Percentiles rank a stretch among this genome's conserved stretches.
Conservation (phyloP, 768 basidiomycete species). For the Rhodotorula babjevae region DNA sequence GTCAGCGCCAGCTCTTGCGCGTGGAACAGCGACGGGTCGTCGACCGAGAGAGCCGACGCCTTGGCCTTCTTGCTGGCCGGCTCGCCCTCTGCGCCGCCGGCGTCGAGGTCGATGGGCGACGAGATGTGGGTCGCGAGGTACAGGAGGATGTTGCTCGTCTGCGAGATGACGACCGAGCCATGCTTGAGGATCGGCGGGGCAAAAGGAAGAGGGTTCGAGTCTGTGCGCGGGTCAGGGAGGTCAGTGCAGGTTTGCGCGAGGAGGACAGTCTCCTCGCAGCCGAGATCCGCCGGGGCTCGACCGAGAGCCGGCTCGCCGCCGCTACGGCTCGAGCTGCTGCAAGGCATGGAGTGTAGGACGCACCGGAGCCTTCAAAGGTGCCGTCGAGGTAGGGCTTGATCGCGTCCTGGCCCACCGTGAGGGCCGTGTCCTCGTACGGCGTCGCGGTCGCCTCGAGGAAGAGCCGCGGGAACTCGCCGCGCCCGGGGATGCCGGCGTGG, state of each 20-base stretch:
- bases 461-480: slow-evolving; percentile 33
- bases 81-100: not conserved
- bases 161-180: slow-evolving; percentile 31
- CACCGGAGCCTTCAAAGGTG: slow-evolving; percentile 10
- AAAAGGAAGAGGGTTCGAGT: slow-evolving; percentile 45
- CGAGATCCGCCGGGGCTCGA: no score
- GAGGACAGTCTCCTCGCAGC: no score
- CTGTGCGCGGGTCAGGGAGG: not conserved
- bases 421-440: slow-evolving; percentile 16
- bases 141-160: slow-evolving; percentile 42
- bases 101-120: slow-evolving; percentile 17
- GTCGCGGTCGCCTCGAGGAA: slow-evolving; percentile 27
- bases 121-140: slow-evolving; percentile 35
- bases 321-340: no score
- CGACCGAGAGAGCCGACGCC: slow-evolving; percentile 2
- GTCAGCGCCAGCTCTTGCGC: slow-evolving; percentile 32
- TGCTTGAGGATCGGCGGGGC: slow-evolving; percentile 51
- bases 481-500: slow-evolving; percentile 31
- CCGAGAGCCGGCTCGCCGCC: no score
- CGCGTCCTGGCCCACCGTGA: slow-evolving; percentile 8
- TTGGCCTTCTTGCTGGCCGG: slow-evolving; percentile 4
- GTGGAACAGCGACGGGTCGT: slow-evolving; percentile 18
- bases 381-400: slow-evolving; percentile 19
- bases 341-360: no score
- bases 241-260: no score